Evolutionary conservation across 2,329 filamentous ascomycete genomes (phyloP), one percentile per base, ranked within the genome.

Genomic region (Fusarium sp.): DNA sequence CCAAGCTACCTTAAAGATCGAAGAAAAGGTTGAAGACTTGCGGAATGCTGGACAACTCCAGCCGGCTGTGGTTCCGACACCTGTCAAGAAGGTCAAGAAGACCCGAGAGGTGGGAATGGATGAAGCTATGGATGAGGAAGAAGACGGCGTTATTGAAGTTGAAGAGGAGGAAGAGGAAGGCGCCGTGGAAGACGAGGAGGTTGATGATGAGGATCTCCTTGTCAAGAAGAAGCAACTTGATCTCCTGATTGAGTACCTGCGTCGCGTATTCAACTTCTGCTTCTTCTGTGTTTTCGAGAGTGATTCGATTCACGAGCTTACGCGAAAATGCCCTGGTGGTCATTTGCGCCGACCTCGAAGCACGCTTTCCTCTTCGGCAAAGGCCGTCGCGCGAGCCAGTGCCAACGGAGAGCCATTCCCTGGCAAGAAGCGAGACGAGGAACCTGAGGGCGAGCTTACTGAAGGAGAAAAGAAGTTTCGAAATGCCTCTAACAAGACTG

Each of bases 271-370:
- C 86, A 98, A 96, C 81, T 98, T 99, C 82, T 99, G 96, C 84
- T 98, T 99, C 85, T 99, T 98, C 84, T 99, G 96, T 79, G 97
- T 99, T 7, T 98, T 99, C 73, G 96, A 99, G 81, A 96, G 94
- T 76, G 96, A 99, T 79, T 98, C 95, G 0, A 91, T 98, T 22
- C 96, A 99, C 76, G 96, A 99, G 81, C 85, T 99, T 70, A 94
- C 93, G 40, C 90, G 96, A 62, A 98, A 99, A 81, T 99, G 96
- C 74, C 94, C 96, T 26, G 96, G 96, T 42, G 96, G 96, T n/a
- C 96, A 99, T 84, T 89, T 99, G 65, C 93, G 96, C 67, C 91
- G 96, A 49, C 96, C 96, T 39, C 88, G 94, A 59, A 92, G 92
- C 74, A 97, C 94, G 36, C 86, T 98, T 34, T 96, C 92, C 6